phyloP scores from a whole-genome alignment of 1,139 yeast species.

The Zygotorulaspora mrakii region DNA sequence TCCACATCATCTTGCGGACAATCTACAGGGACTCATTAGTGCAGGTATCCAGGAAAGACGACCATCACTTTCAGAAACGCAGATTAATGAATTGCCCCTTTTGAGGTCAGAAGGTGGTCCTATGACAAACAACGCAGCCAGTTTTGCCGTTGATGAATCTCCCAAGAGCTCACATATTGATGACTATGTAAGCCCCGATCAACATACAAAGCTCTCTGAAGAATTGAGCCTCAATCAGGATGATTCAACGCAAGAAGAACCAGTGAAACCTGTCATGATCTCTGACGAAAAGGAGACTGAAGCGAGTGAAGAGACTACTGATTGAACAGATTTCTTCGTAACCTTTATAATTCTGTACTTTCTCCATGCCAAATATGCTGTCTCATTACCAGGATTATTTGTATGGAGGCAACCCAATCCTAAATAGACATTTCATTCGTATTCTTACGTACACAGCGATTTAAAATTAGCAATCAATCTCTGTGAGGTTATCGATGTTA shows the following conservation, averaged over 20 bases:
- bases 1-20: constrained; percentile 4
- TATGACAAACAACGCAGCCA: neutral
- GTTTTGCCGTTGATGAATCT: neutral
- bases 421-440: neutral
- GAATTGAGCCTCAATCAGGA: no score
- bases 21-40: constrained; percentile 1
- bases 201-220: neutral
- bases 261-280: no score
- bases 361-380: no score
- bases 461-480: neutral
- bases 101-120: constrained; percentile 1
- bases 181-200: neutral
- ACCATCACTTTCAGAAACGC: constrained; percentile 8
- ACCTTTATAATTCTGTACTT: no score
- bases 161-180: neutral
- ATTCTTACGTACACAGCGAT: constrained; percentile 1
- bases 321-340: no score
- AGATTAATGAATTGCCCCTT: neutral
- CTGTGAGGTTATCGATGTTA: neutral
- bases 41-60: constrained; percentile 12
- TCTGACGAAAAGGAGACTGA: no score
- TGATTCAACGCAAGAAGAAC: no score
- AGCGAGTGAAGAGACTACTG: no score
- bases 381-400: neutral
- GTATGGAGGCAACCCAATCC: no score